Conservation (phyloP, 2,329 filamentous ascomycete genomes). For the Trichoderma gracile region DNA sequence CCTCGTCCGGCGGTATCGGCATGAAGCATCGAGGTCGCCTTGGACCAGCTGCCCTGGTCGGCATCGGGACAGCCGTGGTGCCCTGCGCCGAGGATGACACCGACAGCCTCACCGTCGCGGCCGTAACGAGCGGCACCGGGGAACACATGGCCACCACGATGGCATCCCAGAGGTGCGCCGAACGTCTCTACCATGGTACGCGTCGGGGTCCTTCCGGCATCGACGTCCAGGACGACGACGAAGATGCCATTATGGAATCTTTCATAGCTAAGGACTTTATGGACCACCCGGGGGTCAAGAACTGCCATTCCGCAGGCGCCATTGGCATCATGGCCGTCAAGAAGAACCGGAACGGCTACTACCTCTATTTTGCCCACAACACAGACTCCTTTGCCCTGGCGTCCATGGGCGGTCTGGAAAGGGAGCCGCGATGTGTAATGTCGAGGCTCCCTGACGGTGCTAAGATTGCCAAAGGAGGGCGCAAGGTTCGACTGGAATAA, state of each 20-base stretch:
- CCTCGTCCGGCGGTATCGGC: constrained; percentile 94
- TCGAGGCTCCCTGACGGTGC: constrained; percentile 65
- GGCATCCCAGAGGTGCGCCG: constrained; percentile 83
- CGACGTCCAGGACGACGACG: constrained; percentile 69
- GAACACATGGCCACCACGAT: constrained; percentile 98
- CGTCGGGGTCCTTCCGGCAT: constrained; percentile 60
- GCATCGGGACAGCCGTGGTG: constrained; percentile 87
- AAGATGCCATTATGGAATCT: constrained; percentile 69
- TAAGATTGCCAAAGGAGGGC: constrained; percentile 56
- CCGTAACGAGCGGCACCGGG: constrained; percentile 90
- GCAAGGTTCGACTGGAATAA: constrained; percentile 47
- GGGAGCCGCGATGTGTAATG: constrained; percentile 79
- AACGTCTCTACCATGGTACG: constrained; percentile 74
- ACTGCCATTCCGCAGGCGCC: constrained; percentile 79
- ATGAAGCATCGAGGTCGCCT: constrained; percentile 95
- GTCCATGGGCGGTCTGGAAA: constrained; percentile 81
- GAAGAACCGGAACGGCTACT: constrained; percentile 72
- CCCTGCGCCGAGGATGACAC: constrained; percentile 71
- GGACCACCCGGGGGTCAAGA: constrained; percentile 79
- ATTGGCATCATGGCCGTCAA: constrained; percentile 92
- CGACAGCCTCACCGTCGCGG: constrained; percentile 70
- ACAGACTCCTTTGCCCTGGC: constrained; percentile 86
- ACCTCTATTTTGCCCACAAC: constrained; percentile 93
- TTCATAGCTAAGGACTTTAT: constrained; percentile 92
- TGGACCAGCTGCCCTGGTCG: constrained; percentile 89